Base-by-base conservation (phyloP, 2,329 filamentous ascomycete species). In the Colletotrichum kahawae region DNA sequence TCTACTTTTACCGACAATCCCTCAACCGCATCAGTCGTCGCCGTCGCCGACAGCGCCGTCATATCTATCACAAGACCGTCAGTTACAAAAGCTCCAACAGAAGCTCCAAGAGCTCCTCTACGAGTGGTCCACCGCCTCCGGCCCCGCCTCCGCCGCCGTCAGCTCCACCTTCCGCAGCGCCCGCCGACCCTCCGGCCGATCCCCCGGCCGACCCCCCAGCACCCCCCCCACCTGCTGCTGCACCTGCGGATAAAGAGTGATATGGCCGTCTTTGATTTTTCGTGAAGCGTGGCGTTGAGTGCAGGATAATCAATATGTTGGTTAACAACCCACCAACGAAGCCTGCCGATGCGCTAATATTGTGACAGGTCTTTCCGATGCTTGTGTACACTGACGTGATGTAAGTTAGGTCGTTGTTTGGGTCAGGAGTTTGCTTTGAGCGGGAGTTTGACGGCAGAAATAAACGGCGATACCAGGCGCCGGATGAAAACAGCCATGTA, bases 1-100 rank as follows among this genome's bases (percentile, higher is more conserved):
- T 86, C 48, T 86, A 82, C 77, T 78, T 81, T 5, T 88, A 88
- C 76, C 82, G 85, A 62, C 71, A 75, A 24, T 85, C 86, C 4
- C 81, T 87, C 57, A 81, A 81, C 8, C 83, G 83, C 70, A 80
- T 80, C 2, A 77, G 78, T 21, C 81, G 79, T 36, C 82, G 79
- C 72, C 79, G 75, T 71, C 79, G 77, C 51, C 77, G 76, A 2
- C 63, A 51, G 43, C 77, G 63, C 34, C 79, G 78, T 24, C 77
- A 63, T 18, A 68, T 68, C 18, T 71, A 65, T 16, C 80, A 80
- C 70, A 82, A 82, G 71, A 79, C 80, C 4, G 73, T 78, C 16
- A 85, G 82, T 67, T 82, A 81, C 51, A 81, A 78, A 76, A 80
- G 79, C 83, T 83, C 84, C 27, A 78, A 83, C 48, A 80, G 78